These are phyloP conservation scores for Pittosporum tobira DNA, from an alignment of 129 eudicot genomes.

Conservation along the genomic window DNA sequence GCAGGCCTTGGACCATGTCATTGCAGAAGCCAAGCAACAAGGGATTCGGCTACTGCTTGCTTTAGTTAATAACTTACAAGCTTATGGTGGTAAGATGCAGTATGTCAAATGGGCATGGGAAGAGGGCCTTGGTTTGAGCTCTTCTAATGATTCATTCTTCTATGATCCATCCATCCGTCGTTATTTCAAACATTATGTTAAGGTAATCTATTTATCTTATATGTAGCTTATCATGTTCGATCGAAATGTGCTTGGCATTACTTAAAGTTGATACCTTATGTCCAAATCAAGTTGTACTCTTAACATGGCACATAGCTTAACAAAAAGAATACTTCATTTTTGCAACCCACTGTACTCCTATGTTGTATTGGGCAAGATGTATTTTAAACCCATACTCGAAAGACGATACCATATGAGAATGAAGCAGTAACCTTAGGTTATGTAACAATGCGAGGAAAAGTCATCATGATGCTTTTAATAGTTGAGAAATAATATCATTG, in stretches of 20 bases:
- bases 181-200: conserved; percentile 76
- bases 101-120: conserved; percentile 95
- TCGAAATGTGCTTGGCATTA: too few relatives aligned
- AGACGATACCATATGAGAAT: neutral
- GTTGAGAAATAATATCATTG: too few relatives aligned
- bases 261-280: too few relatives aligned
- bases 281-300: neutral
- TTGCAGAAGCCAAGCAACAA: conserved; percentile 74
- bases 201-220: conserved; percentile 39
- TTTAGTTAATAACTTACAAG: conserved; percentile 82
- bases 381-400: neutral
- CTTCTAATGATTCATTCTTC: conserved; percentile 90
- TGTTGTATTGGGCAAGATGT: too few relatives aligned
- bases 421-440: neutral
- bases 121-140: conserved; percentile 79
- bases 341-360: neutral
- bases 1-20: conserved; percentile 80
- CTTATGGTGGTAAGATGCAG: conserved; percentile 91
- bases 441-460: neutral
- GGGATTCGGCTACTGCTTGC: conserved; percentile 68
- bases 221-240: neutral
- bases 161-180: conserved; percentile 80
- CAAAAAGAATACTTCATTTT: neutral
- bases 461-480: too few relatives aligned
- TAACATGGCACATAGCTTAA: neutral